phyloP scores from a whole-genome alignment of 805 yeast species.

The Saturnispora mendoncae region DNA sequence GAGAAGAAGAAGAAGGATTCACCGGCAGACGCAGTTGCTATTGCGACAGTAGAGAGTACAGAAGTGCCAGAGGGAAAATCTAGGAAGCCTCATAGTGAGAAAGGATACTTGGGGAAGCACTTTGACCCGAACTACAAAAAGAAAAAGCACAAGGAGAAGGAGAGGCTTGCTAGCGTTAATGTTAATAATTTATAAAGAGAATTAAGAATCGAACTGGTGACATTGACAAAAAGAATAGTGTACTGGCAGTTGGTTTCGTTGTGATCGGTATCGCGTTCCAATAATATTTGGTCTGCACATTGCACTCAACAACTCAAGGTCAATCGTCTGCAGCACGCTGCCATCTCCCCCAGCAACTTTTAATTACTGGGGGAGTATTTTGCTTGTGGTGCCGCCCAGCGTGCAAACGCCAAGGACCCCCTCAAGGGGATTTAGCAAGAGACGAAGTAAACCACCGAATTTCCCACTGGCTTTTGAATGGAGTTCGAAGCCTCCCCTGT shows the following conservation, averaged over 20 bases:
- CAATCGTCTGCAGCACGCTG: conserved; percentile 34
- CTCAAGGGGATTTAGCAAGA: conserved; percentile 25
- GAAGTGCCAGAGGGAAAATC: not conserved
- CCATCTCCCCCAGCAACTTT: conserved; percentile 19
- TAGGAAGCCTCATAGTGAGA: not conserved
- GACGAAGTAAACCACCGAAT: conserved; percentile 31
- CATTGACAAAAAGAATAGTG: not conserved
- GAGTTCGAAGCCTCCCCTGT: conserved; percentile 18
- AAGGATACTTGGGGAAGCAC: conserved; percentile 2
- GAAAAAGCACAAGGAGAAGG: not conserved
- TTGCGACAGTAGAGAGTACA: not conserved
- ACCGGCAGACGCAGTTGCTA: not conserved
- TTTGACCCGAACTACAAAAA: conserved; percentile 1
- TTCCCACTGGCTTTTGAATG: conserved; percentile 31
- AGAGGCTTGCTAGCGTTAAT: not conserved
- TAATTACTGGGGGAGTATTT: conserved; percentile 11
- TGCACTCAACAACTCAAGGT: conserved; percentile 31
- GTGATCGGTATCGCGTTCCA: conserved; percentile 35
- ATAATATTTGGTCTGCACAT: conserved; percentile 27
- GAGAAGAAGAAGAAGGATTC: not conserved
- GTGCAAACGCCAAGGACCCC: conserved; percentile 32
- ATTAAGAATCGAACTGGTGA: conserved; percentile 1
- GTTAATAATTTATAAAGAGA: not conserved
- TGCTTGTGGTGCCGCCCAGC: conserved; percentile 34
- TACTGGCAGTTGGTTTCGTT: conserved; percentile 14